Percentiles rank a stretch among this genome's conserved stretches.
These are phyloP conservation scores for Dalechampia spathulata DNA, from an alignment of 441 rosid species.

Conservation along the genomic window DNA sequence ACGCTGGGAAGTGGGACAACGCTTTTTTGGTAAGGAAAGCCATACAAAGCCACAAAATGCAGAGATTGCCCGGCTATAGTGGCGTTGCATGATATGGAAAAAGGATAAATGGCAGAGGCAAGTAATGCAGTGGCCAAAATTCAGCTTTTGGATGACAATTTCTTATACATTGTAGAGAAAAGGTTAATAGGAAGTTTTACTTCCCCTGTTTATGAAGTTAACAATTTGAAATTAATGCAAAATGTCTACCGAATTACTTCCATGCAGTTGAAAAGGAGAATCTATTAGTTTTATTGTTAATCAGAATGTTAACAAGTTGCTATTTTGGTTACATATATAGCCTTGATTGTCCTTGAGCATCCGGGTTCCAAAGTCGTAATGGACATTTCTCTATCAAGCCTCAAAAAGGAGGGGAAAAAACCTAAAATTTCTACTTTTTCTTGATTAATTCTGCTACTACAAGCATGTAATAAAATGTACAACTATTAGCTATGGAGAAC, in stretches of 20 bases:
- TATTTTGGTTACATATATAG: not conserved
- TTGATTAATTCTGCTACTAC: not conserved
- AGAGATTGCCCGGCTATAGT: slow-evolving; percentile 55
- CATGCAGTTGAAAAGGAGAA: not conserved
- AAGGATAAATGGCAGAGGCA: not conserved
- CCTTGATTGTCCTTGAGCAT: not conserved
- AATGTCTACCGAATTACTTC: not conserved
- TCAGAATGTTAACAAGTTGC: not conserved
- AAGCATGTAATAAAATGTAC: slow-evolving; percentile 3
- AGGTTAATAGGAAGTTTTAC: no score
- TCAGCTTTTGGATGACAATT: not conserved
- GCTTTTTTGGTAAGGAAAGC: slow-evolving; percentile 31
- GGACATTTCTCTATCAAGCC: no score
- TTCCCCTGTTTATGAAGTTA: not conserved
- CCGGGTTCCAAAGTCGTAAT: no score
- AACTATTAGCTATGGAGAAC: slow-evolving; percentile 5
- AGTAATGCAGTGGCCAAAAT: not conserved
- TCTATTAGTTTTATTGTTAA: not conserved
- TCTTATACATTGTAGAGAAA: no score
- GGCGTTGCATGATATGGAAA: slow-evolving; percentile 30
- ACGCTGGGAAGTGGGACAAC: slow-evolving; percentile 62
- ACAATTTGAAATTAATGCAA: not conserved
- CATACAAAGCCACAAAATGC: slow-evolving; percentile 37
- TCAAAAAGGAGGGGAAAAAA: not conserved
- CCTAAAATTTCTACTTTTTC: not conserved